phyloP scores from a whole-genome alignment of 2,329 filamentous ascomycete species.

The Aspergillus ustus region DNA sequence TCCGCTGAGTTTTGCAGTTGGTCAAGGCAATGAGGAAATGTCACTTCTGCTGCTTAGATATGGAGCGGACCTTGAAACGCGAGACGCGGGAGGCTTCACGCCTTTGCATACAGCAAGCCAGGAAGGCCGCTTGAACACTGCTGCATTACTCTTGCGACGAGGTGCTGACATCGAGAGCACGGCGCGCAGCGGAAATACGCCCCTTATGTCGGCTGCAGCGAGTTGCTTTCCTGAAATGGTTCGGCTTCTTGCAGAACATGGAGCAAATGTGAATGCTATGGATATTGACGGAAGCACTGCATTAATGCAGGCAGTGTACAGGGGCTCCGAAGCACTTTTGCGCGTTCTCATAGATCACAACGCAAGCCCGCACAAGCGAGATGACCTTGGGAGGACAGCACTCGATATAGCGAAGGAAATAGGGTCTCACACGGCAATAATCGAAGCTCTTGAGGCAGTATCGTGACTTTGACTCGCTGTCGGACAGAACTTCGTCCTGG shows the following conservation, averaged over 20 bases:
- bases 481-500: too few species aligned
- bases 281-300: constrained; percentile 16
- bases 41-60: constrained; percentile 5
- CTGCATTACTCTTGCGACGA: constrained; percentile 3
- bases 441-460: constrained; percentile 14
- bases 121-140: background rate
- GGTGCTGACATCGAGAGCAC: constrained; percentile 14
- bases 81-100: constrained; percentile 5
- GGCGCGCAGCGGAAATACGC: constrained; percentile 10
- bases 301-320: constrained; percentile 14
- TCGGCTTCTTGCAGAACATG: constrained; percentile 24
- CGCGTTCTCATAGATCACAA: constrained; percentile 13
- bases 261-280: constrained; percentile 25
- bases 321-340: background rate
- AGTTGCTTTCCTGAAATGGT: constrained; percentile 13
- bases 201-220: background rate
- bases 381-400: background rate
- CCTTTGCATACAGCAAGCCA: constrained; percentile 4
- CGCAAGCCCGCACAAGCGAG: background rate
- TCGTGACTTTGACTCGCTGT: background rate
- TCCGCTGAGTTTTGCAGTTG: constrained; percentile 21
- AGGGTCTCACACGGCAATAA: background rate
- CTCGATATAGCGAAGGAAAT: constrained; percentile 17
- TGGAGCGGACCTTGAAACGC: constrained; percentile 13
- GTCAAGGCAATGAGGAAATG: constrained; percentile 13